Percentiles rank a stretch among this genome's conserved stretches.
These are phyloP conservation scores for Coemansia aciculifera DNA, from an alignment of 192 early-diverging fungal genomes.

Conservation along the genomic window DNA sequence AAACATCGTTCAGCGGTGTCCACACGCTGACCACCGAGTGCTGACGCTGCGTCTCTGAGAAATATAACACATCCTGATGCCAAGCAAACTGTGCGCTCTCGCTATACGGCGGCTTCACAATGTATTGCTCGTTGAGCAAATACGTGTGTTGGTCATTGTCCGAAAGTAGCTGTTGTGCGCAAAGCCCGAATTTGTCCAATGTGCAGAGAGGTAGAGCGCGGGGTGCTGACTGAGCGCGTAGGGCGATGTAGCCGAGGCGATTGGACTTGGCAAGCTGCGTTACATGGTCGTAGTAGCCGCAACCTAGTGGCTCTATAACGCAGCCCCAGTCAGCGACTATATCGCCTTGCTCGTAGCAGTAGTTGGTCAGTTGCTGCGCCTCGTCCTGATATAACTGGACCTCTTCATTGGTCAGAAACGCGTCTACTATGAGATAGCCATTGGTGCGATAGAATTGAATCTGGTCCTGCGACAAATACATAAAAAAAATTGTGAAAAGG, in stretches of 20 bases:
- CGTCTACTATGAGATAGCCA: slow-evolving; percentile 38
- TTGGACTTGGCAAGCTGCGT: slow-evolving; percentile 6
- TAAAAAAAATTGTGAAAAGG: neutral
- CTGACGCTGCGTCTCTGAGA: slow-evolving; percentile 17
- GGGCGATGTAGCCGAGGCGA: slow-evolving; percentile 9
- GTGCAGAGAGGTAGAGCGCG: slow-evolving; percentile 15
- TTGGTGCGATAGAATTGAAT: slow-evolving; percentile 16
- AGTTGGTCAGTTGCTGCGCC: slow-evolving; percentile 38
- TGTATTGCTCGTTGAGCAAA: slow-evolving; percentile 53
- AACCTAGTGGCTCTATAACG: slow-evolving; percentile 50
- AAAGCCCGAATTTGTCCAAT: slow-evolving; percentile 36
- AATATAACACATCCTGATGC: slow-evolving; percentile 47
- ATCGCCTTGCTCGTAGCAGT: slow-evolving; percentile 53
- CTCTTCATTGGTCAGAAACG: slow-evolving; percentile 27
- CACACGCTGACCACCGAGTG: slow-evolving; percentile 42
- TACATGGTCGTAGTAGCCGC: slow-evolving; percentile 35
- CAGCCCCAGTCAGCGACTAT: slow-evolving; percentile 47
- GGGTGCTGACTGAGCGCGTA: slow-evolving; percentile 17
- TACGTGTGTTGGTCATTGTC: neutral
- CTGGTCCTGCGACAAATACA: slow-evolving; percentile 21
- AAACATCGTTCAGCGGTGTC: slow-evolving; percentile 35
- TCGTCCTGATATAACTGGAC: slow-evolving; percentile 23
- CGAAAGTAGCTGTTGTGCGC: slow-evolving; percentile 30
- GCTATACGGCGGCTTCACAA: slow-evolving; percentile 45
- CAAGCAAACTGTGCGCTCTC: slow-evolving; percentile 38